phyloP scores from a whole-genome alignment of 2,329 filamentous ascomycete genomes.

The Torrubiella hemipterigena region DNA sequence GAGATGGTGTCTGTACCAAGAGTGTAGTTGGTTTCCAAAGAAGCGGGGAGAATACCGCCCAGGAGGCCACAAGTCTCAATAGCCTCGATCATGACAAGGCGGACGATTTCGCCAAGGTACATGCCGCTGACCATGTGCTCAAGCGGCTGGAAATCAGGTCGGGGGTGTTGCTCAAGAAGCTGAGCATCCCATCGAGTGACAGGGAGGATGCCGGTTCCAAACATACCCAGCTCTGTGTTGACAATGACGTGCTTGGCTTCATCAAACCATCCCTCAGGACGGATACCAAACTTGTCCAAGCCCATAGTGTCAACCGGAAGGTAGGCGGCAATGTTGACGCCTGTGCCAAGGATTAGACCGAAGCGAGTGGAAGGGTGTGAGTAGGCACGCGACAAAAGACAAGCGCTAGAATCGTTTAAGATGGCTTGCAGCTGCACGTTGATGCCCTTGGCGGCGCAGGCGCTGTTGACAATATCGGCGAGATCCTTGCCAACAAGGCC shows the following conservation, averaged over 20 bases:
- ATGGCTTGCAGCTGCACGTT: conserved; percentile 47
- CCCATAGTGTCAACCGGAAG: conserved; percentile 46
- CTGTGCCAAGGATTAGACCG: conserved; percentile 55
- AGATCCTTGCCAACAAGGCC: conserved; percentile 48
- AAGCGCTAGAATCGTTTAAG: conserved; percentile 57
- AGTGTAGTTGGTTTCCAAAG: conserved; percentile 39
- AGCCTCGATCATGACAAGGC: conserved; percentile 46
- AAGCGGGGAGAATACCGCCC: conserved; percentile 43
- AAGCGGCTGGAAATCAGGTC: conserved; percentile 49
- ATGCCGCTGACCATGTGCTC: conserved; percentile 53
- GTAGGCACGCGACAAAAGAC: conserved; percentile 53
- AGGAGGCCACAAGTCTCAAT: conserved; percentile 41
- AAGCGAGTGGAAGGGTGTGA: conserved; percentile 45
- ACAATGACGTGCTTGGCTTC: conserved; percentile 50
- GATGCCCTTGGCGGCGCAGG: conserved; percentile 38
- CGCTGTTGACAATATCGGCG: conserved; percentile 42
- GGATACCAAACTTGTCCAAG: conserved; percentile 41
- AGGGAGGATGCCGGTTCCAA: conserved; percentile 46
- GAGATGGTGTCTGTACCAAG: conserved; percentile 50
- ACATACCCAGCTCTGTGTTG: conserved; percentile 58
- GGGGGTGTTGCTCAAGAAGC: conserved; percentile 38
- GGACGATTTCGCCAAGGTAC: conserved; percentile 54
- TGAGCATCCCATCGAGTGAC: conserved; percentile 48
- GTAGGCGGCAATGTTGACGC: conserved; percentile 54
- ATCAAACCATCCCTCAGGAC: conserved; percentile 43